Evolutionary conservation across 169 alveolate species (phyloP).

Genomic region (Amoebophrya sp.): DNA sequence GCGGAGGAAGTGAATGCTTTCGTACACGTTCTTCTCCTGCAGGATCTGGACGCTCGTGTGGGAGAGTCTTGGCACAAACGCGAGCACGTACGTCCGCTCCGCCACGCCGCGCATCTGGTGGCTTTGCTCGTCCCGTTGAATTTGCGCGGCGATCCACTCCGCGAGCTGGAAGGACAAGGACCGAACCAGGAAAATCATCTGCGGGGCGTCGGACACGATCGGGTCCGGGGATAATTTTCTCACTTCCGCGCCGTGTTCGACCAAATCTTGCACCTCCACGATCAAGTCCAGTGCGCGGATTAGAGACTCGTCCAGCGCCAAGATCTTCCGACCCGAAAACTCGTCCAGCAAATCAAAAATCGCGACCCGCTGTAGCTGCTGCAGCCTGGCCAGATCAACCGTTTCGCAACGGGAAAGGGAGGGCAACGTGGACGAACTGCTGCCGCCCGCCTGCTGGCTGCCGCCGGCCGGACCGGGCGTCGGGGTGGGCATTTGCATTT

Average conservation of each 20-base stretch:
- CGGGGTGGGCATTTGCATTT: no score
- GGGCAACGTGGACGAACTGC: neutral
- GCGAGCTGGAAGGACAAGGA: neutral
- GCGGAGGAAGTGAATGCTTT: neutral
- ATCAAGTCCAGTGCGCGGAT: neutral
- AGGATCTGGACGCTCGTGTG: neutral
- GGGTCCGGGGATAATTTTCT: neutral
- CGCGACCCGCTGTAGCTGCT: neutral
- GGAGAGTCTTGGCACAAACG: neutral
- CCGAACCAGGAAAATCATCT: neutral
- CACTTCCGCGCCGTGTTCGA: neutral
- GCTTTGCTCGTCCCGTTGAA: neutral
- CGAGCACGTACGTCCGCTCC: conserved; percentile 19
- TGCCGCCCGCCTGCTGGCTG: neutral
- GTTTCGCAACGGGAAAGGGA: neutral
- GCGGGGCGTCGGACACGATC: neutral
- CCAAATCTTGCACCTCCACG: neutral
- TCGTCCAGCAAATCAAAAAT: neutral
- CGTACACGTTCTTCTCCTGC: conserved; percentile 5
- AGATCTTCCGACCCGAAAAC: neutral
- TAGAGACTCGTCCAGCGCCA: neutral
- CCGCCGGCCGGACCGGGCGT: no score
- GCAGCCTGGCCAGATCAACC: neutral
- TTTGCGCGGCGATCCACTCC: neutral
- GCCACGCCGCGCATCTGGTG: neutral